Conservation (phyloP, 202 grass and related monocot genomes). For the Eragrostis tef region DNA sequence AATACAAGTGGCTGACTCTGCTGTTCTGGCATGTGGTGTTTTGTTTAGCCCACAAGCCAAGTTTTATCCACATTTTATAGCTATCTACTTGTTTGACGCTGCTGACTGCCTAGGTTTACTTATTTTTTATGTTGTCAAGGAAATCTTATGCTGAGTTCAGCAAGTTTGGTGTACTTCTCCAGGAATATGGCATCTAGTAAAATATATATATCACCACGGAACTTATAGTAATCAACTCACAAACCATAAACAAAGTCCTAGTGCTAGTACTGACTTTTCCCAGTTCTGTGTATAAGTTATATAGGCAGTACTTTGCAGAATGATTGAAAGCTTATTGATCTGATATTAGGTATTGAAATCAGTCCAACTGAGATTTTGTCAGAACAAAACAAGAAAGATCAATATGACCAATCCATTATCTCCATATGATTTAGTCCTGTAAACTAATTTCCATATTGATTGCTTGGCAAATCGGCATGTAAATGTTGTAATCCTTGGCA, state of each 20-base stretch:
- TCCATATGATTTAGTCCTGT: constrained; percentile 13
- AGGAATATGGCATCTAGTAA: constrained; percentile 23
- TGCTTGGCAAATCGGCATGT: neutral
- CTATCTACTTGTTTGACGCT: constrained; percentile 11
- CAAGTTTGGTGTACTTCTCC: neutral
- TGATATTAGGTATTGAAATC: constrained; percentile 23
- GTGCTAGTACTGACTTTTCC: constrained; percentile 4
- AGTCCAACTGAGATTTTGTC: constrained; percentile 1
- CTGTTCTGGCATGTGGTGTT: constrained; percentile 15
- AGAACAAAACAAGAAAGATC: constrained; percentile 5
- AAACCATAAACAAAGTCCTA: neutral
- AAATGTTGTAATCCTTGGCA: constrained; percentile 27
- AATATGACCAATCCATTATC: neutral
- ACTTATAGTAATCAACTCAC: constrained; percentile 27
- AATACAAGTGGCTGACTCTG: neutral
- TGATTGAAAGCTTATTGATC: constrained; percentile 4
- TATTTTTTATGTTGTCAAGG: neutral
- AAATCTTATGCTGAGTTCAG: constrained; percentile 17
- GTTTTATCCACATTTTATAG: neutral
- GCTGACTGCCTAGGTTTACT: neutral
- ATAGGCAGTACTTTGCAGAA: neutral
- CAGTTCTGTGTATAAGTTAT: neutral
- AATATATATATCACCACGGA: neutral
- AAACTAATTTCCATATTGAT: constrained; percentile 30
- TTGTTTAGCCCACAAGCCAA: neutral